Percentiles rank a stretch among this genome's conserved stretches.
Evolutionary conservation across 805 yeast genomes (phyloP).

Genomic region (Blastobotrys peoriensis): DNA sequence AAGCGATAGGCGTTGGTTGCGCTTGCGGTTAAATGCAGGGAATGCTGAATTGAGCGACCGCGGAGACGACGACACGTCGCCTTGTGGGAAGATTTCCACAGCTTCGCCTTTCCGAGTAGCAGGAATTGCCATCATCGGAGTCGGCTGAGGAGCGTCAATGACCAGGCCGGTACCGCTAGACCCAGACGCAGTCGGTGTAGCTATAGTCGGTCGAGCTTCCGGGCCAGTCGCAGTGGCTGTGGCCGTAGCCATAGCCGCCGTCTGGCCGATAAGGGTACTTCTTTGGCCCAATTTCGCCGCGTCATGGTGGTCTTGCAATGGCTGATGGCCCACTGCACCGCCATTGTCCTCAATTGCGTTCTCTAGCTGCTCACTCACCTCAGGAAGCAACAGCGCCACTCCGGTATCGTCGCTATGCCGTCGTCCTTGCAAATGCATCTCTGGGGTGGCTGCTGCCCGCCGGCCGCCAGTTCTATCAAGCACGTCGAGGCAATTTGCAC

Average conservation of each 20-base stretch:
- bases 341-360: background rate
- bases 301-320: too few species aligned
- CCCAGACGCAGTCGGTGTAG: slow-evolving; percentile 12
- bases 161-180: slow-evolving; percentile 17
- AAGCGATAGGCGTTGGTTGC: slow-evolving; percentile 2
- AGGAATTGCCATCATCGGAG: slow-evolving; percentile 75
- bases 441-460: slow-evolving; percentile 8
- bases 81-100: slow-evolving; percentile 49
- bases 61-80: slow-evolving; percentile 1
- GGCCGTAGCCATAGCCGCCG: too few species aligned
- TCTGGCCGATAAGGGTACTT: too few species aligned
- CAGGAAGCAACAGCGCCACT: background rate
- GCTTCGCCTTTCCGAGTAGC: slow-evolving; percentile 76
- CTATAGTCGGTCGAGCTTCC: slow-evolving; percentile 20
- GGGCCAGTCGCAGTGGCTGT: background rate
- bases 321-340: too few species aligned
- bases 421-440: too few species aligned
- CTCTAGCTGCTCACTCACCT: background rate
- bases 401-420: too few species aligned
- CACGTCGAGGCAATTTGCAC: slow-evolving; percentile 61
- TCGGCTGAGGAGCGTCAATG: slow-evolving; percentile 39
- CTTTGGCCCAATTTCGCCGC: too few species aligned
- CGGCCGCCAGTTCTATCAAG: slow-evolving; percentile 52
- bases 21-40: slow-evolving; percentile 2
- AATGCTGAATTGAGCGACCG: background rate